phyloP scores from a whole-genome alignment of 441 rosid genomes.

The Brassica hybrid region DNA sequence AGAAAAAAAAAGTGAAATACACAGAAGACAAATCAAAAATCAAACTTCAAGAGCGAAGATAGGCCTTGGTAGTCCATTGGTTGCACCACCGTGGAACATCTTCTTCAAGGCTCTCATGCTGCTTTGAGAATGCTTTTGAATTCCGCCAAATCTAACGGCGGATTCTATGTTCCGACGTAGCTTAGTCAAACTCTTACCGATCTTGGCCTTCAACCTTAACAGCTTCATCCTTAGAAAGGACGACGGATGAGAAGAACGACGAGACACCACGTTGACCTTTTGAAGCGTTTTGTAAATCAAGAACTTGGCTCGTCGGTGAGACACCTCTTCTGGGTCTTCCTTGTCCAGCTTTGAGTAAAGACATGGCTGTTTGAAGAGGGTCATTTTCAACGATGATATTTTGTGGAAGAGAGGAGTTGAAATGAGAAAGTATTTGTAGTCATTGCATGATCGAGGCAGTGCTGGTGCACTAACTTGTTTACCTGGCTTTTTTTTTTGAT shows the following conservation, averaged over 20 bases:
- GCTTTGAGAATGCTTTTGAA: conserved; percentile 36
- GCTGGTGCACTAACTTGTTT: conserved; percentile 46
- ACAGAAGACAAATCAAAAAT: not conserved
- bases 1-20: conserved; percentile 6
- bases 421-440: conserved; percentile 42
- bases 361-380: conserved; percentile 36
- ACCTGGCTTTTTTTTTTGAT: not conserved
- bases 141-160: conserved; percentile 43
- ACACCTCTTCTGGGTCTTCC: conserved; percentile 68
- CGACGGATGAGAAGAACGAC: conserved; percentile 37
- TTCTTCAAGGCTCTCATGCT: conserved; percentile 49
- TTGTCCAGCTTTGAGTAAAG: conserved; percentile 64
- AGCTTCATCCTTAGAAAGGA: conserved; percentile 58
- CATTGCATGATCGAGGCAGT: conserved; percentile 28
- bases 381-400: conserved; percentile 32
- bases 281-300: conserved; percentile 73
- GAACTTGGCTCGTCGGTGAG: conserved; percentile 70
- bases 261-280: conserved; percentile 45
- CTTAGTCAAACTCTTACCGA: conserved; percentile 65
- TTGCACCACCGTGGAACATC: conserved; percentile 49
- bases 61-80: conserved; percentile 44
- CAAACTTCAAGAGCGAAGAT: conserved; percentile 33
- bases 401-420: conserved; percentile 5
- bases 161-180: conserved; percentile 51
- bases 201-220: conserved; percentile 59